A percentile compares a stretch with the other conserved stretches of the same genome.
phyloP scores from a whole-genome alignment of 2,329 filamentous ascomycete species.

The Fusarium proliferatum region DNA sequence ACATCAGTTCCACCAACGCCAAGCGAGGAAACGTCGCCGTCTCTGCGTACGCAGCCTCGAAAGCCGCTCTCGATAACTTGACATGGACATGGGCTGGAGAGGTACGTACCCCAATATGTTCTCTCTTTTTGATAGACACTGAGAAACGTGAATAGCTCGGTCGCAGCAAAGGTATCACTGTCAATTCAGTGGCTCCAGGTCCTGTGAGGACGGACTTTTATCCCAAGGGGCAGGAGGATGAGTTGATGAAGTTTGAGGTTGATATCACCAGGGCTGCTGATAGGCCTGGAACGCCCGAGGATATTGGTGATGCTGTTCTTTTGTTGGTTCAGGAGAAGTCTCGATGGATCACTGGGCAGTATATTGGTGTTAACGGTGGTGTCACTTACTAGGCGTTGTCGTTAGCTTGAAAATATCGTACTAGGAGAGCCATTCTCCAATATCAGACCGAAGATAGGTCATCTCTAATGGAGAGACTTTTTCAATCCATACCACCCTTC shows the following conservation, averaged over 20 bases:
- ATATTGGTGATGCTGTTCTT: slow-evolving; percentile 54
- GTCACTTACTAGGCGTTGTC: neutral
- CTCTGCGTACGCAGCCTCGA: slow-evolving; percentile 38
- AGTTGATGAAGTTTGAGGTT: slow-evolving; percentile 35
- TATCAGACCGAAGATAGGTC: slow-evolving; percentile 10
- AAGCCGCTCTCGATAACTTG: slow-evolving; percentile 52
- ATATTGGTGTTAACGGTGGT: slow-evolving; percentile 11
- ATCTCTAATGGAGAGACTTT: slow-evolving; percentile 17
- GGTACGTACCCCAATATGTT: slow-evolving; percentile 20
- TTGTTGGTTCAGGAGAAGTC: slow-evolving; percentile 25
- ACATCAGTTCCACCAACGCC: slow-evolving; percentile 36
- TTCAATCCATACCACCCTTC: slow-evolving; percentile 20
- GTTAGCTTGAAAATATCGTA: neutral
- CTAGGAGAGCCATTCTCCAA: neutral
- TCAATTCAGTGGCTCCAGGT: slow-evolving; percentile 57
- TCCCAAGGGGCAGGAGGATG: slow-evolving; percentile 24
- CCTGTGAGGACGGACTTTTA: slow-evolving; percentile 51
- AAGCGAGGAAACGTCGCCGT: slow-evolving; percentile 26
- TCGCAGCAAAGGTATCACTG: slow-evolving; percentile 53
- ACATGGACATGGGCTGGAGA: slow-evolving; percentile 50
- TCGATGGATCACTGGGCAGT: slow-evolving; percentile 31
- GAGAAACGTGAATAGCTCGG: slow-evolving; percentile 43
- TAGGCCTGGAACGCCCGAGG: slow-evolving; percentile 50
- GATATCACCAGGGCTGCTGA: slow-evolving; percentile 47
- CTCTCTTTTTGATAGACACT: neutral